A percentile compares a stretch with the other conserved stretches of the same genome.
Conservation (phyloP, 169 alveolate species). For the Babesia gibsoni region DNA sequence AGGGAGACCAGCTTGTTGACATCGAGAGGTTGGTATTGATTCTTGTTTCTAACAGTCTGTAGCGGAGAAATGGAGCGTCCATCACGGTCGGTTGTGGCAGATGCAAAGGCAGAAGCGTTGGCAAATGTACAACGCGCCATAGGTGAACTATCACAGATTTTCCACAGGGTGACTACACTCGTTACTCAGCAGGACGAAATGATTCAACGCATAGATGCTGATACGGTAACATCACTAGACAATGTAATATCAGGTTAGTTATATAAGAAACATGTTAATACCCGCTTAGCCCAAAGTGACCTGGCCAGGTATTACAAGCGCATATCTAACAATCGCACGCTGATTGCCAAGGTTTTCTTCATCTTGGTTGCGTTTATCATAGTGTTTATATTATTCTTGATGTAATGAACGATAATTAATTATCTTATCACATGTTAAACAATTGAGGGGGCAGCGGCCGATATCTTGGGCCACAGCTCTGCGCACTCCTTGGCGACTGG, state of each 20-base stretch:
- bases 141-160: slow-evolving; percentile 75
- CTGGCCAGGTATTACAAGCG: slow-evolving; percentile 52
- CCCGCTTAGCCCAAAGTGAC: slow-evolving; percentile 48
- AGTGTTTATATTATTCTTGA: slow-evolving; percentile 32
- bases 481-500: slow-evolving; percentile 99
- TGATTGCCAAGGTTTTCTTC: slow-evolving; percentile 42
- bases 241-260: slow-evolving; percentile 68
- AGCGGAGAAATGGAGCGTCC: slow-evolving; percentile 47
- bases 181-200: slow-evolving; percentile 77
- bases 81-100: slow-evolving; percentile 48
- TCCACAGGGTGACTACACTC: slow-evolving; percentile 71
- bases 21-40: slow-evolving; percentile 43
- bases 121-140: slow-evolving; percentile 76
- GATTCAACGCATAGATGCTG: slow-evolving; percentile 75
- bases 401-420: slow-evolving; percentile 18
- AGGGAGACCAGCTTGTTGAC: slow-evolving; percentile 58
- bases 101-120: slow-evolving; percentile 69
- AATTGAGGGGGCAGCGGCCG: slow-evolving; percentile 98
- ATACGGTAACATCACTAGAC: slow-evolving; percentile 65
- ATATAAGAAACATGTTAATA: not conserved
- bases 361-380: slow-evolving; percentile 36
- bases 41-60: not conserved
- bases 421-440: slow-evolving; percentile 76
- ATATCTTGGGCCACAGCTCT: slow-evolving; percentile 99
- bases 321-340: slow-evolving; percentile 60